These are phyloP conservation scores for Amaranthus cruentus DNA, from an alignment of 148 eudicot species.

Conservation along the genomic window DNA sequence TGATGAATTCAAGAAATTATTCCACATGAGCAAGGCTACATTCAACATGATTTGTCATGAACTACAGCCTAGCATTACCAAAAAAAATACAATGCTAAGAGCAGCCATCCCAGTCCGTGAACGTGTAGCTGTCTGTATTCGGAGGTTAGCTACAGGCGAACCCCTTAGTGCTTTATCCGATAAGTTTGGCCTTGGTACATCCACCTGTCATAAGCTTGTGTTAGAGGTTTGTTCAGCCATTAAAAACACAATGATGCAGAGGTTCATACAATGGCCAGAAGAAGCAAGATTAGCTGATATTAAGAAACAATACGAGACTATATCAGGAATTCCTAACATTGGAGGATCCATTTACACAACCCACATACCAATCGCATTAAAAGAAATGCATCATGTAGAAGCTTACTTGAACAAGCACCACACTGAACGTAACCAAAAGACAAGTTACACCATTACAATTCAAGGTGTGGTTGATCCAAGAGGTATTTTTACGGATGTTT, in stretches of 20 bases:
- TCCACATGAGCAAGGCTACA: conserved; percentile 61
- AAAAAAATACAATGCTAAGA: conserved; percentile 63
- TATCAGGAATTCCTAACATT: conserved; percentile 57
- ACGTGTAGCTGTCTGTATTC: conserved; percentile 73
- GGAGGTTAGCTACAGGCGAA: conserved; percentile 77
- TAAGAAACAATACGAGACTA: conserved; percentile 31
- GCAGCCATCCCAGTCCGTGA: conserved; percentile 69
- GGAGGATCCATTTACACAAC: conserved; percentile 74
- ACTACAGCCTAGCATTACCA: conserved; percentile 45
- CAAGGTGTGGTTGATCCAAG: conserved; percentile 65
- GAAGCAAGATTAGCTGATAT: conserved; percentile 19
- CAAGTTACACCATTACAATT: conserved; percentile 56
- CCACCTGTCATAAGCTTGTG: conserved; percentile 74
- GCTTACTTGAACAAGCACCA: conserved; percentile 66
- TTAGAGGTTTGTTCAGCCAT: conserved; percentile 67
- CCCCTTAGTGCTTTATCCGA: conserved; percentile 64
- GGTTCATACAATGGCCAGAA: conserved; percentile 62
- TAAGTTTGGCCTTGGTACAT: conserved; percentile 66
- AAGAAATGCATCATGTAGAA: conserved; percentile 28
- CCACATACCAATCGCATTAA: conserved; percentile 72
- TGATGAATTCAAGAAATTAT: conserved; percentile 47
- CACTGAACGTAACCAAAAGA: conserved; percentile 72
- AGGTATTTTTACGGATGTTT: conserved; percentile 56
- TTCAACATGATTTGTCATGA: conserved; percentile 57
- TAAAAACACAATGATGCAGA: conserved; percentile 43